These are phyloP conservation scores for Botrytis deweyae DNA, from an alignment of 2,329 filamentous ascomycete species.

Conservation along the genomic window DNA sequence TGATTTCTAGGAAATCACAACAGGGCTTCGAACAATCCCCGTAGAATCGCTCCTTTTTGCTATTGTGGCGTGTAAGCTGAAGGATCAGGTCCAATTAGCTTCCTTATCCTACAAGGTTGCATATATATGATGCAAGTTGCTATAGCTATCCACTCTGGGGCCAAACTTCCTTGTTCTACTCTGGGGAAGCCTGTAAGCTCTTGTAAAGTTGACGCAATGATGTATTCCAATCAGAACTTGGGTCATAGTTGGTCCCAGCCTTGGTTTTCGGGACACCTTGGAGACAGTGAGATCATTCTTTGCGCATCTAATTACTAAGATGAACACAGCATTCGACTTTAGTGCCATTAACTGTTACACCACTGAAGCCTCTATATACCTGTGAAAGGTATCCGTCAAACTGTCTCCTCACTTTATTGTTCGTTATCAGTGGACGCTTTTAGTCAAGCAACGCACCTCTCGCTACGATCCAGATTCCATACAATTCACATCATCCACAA, in stretches of 20 bases:
- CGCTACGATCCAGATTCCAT: constrained; percentile 12
- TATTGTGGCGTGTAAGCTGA: constrained; percentile 11
- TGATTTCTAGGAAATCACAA: neutral
- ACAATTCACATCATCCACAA: neutral
- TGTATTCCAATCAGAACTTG: constrained; percentile 14
- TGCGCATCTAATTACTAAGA: constrained; percentile 14
- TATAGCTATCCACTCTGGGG: constrained; percentile 14
- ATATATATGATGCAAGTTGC: constrained; percentile 17
- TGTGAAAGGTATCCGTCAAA: constrained; percentile 5
- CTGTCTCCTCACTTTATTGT: constrained; percentile 17
- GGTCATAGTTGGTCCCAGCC: constrained; percentile 6
- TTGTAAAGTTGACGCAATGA: constrained; percentile 18
- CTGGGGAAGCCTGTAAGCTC: constrained; percentile 16
- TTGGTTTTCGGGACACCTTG: neutral
- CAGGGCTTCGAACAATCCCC: neutral
- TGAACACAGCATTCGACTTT: neutral
- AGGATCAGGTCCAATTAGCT: neutral
- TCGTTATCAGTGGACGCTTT: constrained; percentile 19
- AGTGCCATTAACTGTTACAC: neutral
- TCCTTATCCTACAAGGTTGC: neutral
- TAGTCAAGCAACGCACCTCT: constrained; percentile 7
- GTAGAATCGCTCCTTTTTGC: neutral
- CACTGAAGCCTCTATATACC: constrained; percentile 16
- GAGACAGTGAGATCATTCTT: constrained; percentile 19
- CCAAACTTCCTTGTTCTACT: constrained; percentile 16